phyloP scores from a whole-genome alignment of 2,329 filamentous ascomycete genomes.

The Aquanectria penicillioides region DNA sequence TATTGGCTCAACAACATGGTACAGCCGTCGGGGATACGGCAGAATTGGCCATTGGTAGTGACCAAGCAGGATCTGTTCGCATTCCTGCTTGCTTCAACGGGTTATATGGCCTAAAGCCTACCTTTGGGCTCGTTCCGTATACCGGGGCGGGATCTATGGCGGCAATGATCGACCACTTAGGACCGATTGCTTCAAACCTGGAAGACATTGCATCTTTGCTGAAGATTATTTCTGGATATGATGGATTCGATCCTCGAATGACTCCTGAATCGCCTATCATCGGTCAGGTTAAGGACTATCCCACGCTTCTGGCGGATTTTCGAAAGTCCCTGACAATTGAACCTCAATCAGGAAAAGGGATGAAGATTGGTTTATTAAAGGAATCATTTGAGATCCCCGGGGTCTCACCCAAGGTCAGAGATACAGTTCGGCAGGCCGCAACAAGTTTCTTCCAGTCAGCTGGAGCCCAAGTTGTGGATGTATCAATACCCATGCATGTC shows the following conservation, averaged over 20 bases:
- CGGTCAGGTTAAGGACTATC: conserved; percentile 49
- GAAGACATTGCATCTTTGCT: conserved; percentile 45
- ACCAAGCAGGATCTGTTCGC: conserved; percentile 46
- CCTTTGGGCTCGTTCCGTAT: conserved; percentile 55
- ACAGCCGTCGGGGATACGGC: conserved; percentile 24
- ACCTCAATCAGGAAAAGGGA: conserved; percentile 40
- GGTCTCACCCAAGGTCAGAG: conserved; percentile 51
- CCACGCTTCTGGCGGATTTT: conserved; percentile 24
- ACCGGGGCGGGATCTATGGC: conserved; percentile 52
- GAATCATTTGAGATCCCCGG: conserved; percentile 54
- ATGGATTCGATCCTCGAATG: conserved; percentile 55
- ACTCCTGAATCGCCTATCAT: conserved; percentile 51
- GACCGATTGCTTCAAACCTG: conserved; percentile 53
- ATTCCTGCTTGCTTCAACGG: conserved; percentile 45
- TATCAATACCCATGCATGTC: conserved; percentile 59
- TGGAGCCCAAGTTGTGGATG: conserved; percentile 55
- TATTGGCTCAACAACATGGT: background rate
- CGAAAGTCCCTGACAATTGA: conserved; percentile 22
- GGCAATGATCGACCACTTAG: conserved; percentile 56
- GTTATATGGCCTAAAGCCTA: conserved; percentile 51
- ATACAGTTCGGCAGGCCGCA: conserved; percentile 50
- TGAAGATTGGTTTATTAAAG: conserved; percentile 55
- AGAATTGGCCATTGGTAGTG: conserved; percentile 43
- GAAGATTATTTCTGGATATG: conserved; percentile 55
- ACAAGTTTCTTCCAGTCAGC: conserved; percentile 45